These are phyloP conservation scores for Musa troglodytarum DNA, from an alignment of 176 grass and related monocot genomes.

Conservation along the genomic window DNA sequence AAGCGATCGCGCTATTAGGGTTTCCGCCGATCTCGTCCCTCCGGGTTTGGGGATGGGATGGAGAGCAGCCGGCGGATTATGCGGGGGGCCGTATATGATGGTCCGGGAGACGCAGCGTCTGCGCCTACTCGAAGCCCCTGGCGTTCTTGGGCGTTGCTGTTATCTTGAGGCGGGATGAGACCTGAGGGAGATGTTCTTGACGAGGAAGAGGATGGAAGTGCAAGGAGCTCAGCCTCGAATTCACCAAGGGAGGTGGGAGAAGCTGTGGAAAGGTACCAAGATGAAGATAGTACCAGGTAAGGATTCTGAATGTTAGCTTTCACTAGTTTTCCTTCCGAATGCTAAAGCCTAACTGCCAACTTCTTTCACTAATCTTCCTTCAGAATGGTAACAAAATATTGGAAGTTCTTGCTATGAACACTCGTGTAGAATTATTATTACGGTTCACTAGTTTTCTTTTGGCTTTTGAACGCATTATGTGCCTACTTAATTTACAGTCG, in stretches of 20 bases:
- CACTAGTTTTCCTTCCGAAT: too few relatives aligned
- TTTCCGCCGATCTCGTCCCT: not conserved
- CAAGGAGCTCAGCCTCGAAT: not conserved
- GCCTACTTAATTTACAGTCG: too few relatives aligned
- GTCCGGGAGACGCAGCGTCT: conserved; percentile 6
- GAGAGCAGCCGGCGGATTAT: not conserved
- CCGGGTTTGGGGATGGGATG: not conserved
- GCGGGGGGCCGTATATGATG: not conserved
- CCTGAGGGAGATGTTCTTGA: not conserved
- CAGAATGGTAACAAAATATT: too few relatives aligned
- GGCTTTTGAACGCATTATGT: too few relatives aligned
- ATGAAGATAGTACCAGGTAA: not conserved
- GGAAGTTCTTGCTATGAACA: too few relatives aligned
- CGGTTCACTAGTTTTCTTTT: too few relatives aligned
- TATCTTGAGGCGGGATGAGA: not conserved
- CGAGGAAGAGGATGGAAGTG: not conserved
- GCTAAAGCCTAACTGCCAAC: too few relatives aligned
- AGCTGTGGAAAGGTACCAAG: not conserved
- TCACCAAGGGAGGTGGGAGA: not conserved
- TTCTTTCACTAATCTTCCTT: too few relatives aligned
- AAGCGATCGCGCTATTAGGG: not conserved
- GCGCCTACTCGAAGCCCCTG: conserved; percentile 2
- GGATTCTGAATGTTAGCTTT: too few relatives aligned
- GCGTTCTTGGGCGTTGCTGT: not conserved
- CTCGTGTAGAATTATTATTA: too few relatives aligned